A percentile compares a stretch with the other conserved stretches of the same genome.
Conservation (phyloP, 129 eudicot genomes). For the Solidago caesia region DNA sequence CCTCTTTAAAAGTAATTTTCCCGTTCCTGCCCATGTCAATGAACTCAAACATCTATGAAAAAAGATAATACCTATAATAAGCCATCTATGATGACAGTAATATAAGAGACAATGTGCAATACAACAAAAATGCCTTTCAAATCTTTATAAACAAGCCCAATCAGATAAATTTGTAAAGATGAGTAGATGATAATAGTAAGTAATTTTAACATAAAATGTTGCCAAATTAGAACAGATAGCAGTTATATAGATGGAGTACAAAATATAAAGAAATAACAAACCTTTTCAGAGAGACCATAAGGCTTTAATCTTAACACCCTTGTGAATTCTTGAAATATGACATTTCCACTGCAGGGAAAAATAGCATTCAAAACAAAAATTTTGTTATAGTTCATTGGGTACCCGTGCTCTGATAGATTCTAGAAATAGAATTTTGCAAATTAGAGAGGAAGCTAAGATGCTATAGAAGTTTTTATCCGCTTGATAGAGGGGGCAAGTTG, state of each 20-base stretch:
- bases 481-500: not conserved
- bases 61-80: not conserved
- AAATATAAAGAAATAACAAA: slow-evolving; percentile 9
- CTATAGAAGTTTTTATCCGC: not conserved
- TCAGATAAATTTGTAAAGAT: not conserved
- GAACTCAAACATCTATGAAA: slow-evolving; percentile 73
- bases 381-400: slow-evolving; percentile 6
- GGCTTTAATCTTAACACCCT: slow-evolving; percentile 66
- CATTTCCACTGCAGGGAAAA: slow-evolving; percentile 57
- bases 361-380: not conserved
- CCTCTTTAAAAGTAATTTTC: slow-evolving; percentile 76
- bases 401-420: not conserved
- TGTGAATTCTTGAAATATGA: slow-evolving; percentile 52
- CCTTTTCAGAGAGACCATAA: slow-evolving; percentile 73
- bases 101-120: not conserved
- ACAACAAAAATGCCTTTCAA: not conserved
- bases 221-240: not conserved
- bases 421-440: slow-evolving; percentile 1
- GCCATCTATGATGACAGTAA: slow-evolving; percentile 9
- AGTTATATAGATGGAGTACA: slow-evolving; percentile 7
- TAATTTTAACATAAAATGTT: slow-evolving; percentile 5
- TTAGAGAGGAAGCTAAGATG: not conserved
- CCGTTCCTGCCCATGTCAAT: slow-evolving; percentile 69
- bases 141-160: not conserved
- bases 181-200: slow-evolving; percentile 4